A percentile compares a stretch with the other conserved stretches of the same genome.
phyloP scores from a whole-genome alignment of 345 rosid species.

The Eutrema yunnanense region DNA sequence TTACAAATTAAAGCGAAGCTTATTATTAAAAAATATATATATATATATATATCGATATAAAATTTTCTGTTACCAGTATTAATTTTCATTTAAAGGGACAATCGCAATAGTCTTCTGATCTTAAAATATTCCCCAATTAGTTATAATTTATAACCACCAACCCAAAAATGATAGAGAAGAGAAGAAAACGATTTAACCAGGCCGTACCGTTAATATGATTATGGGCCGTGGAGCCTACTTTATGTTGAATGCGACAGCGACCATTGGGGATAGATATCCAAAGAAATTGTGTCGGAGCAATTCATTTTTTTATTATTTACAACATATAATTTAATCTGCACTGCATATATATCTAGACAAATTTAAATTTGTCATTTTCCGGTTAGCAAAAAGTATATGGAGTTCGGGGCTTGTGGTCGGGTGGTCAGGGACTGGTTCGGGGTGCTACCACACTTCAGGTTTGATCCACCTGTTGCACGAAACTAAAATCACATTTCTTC shows the following conservation, averaged over 20 bases:
- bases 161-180: conserved; percentile 4
- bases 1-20: not conserved
- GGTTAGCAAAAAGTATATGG: not conserved
- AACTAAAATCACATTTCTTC: too few species aligned
- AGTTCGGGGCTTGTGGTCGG: too few species aligned
- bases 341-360: not conserved
- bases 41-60: not conserved
- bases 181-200: conserved; percentile 5
- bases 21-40: too few species aligned
- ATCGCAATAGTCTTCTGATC: not conserved
- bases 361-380: not conserved
- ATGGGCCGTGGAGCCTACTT: conserved; percentile 38
- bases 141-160: conserved; percentile 1
- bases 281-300: conserved; percentile 28
- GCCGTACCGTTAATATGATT: conserved; percentile 31
- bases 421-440: too few species aligned
- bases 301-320: not conserved
- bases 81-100: not conserved
- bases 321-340: not conserved
- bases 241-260: conserved; percentile 25
- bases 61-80: not conserved
- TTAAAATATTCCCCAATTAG: not conserved
- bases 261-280: conserved; percentile 11
- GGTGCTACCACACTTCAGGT: too few species aligned
- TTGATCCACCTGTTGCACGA: too few species aligned